These are phyloP conservation scores for Fraxinus greggii DNA, from an alignment of 305 asterid species.

Conservation along the genomic window DNA sequence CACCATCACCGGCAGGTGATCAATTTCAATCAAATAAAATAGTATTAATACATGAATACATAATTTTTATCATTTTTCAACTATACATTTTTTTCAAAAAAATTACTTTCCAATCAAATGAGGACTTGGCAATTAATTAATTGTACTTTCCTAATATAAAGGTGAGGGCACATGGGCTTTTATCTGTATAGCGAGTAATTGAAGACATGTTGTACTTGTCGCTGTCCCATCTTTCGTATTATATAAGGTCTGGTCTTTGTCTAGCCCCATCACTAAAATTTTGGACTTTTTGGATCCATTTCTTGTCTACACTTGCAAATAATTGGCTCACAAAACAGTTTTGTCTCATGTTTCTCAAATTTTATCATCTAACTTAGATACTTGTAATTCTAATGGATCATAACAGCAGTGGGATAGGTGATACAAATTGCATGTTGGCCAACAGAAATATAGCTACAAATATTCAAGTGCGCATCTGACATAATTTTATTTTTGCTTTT, in stretches of 20 bases:
- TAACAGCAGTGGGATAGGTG: background rate
- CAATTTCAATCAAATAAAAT: too few relatives aligned
- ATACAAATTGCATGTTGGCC: background rate
- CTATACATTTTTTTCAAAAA: too few relatives aligned
- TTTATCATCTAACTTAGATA: background rate
- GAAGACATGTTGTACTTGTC: background rate
- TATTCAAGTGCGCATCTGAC: background rate
- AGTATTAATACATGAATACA: too few relatives aligned
- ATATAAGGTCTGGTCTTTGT: background rate
- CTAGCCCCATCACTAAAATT: conserved; percentile 8
- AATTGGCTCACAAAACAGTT: background rate
- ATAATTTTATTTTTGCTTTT: background rate
- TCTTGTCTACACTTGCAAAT: conserved; percentile 15
- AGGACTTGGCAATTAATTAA: background rate
- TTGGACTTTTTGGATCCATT: conserved; percentile 18
- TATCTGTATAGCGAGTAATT: background rate
- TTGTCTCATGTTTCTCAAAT: conserved; percentile 5
- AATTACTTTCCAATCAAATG: background rate
- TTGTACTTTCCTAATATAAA: background rate
- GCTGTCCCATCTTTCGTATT: background rate
- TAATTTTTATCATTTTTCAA: too few relatives aligned
- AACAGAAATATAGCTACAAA: background rate
- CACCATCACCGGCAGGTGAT: too few relatives aligned
- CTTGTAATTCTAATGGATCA: background rate
- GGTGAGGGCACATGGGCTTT: background rate